These are phyloP conservation scores for Cercospora citrullina DNA, from an alignment of 2,329 filamentous ascomycete species.

Conservation along the genomic window DNA sequence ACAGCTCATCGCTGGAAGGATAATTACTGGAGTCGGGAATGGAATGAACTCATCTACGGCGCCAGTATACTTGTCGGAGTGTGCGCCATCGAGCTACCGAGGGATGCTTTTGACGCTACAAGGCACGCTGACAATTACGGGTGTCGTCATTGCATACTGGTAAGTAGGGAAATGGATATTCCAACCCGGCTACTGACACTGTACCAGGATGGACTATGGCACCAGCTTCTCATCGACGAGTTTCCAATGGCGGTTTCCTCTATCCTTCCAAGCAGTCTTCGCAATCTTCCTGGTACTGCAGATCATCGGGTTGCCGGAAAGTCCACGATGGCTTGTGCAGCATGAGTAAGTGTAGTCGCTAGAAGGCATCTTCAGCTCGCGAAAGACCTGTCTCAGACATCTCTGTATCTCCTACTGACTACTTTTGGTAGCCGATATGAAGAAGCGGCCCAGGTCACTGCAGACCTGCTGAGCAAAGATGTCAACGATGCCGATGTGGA, in stretches of 20 bases:
- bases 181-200: background rate
- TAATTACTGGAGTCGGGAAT: slow-evolving; percentile 56
- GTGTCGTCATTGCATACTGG: slow-evolving; percentile 55
- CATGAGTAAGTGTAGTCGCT: too few relatives aligned
- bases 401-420: too few relatives aligned
- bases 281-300: slow-evolving; percentile 47
- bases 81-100: slow-evolving; percentile 52
- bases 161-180: background rate
- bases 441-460: slow-evolving; percentile 53
- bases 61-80: slow-evolving; percentile 55
- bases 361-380: too few relatives aligned
- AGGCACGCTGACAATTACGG: slow-evolving; percentile 52
- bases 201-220: slow-evolving; percentile 47
- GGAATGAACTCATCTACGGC: slow-evolving; percentile 58
- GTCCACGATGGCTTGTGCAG: slow-evolving; percentile 49
- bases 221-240: slow-evolving; percentile 39
- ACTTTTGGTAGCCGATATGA: too few relatives aligned
- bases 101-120: slow-evolving; percentile 52
- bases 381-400: too few relatives aligned
- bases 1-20: slow-evolving; percentile 56
- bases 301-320: slow-evolving; percentile 49
- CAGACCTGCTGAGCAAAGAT: slow-evolving; percentile 50
- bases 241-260: slow-evolving; percentile 54
- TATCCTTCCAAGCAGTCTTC: slow-evolving; percentile 55
- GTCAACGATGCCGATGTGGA: slow-evolving; percentile 59